phyloP scores from a whole-genome alignment of 2,329 filamentous ascomycete genomes.

The Aspergillus viridinutans region DNA sequence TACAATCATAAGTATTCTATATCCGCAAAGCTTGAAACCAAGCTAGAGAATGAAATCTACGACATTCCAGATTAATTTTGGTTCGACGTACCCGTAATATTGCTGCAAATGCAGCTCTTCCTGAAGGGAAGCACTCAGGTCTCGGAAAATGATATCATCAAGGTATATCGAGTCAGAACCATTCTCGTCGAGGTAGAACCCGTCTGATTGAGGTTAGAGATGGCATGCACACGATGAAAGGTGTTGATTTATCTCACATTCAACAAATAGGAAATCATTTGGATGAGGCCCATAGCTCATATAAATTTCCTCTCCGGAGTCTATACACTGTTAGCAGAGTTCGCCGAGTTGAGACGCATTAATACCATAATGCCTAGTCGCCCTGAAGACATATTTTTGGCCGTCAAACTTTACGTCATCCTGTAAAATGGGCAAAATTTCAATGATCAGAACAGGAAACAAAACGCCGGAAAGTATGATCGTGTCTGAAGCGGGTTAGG shows the following conservation, averaged over 20 bases:
- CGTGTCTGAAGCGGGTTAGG: neutral
- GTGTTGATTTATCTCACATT: conserved; percentile 33
- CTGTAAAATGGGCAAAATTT: conserved; percentile 14
- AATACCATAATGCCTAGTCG: conserved; percentile 32
- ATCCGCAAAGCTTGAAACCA: neutral
- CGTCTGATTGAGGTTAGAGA: conserved; percentile 27
- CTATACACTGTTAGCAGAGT: neutral
- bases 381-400: conserved; percentile 31
- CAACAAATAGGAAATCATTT: conserved; percentile 41
- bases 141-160: conserved; percentile 39
- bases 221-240: neutral
- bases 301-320: conserved; percentile 39
- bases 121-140: conserved; percentile 24
- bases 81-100: conserved; percentile 36
- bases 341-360: neutral
- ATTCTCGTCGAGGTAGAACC: conserved; percentile 40
- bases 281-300: conserved; percentile 43
- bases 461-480: neutral
- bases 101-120: conserved; percentile 33
- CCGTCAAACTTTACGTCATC: conserved; percentile 38
- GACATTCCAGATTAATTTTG: neutral
- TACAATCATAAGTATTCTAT: neutral
- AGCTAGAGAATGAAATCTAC: neutral
- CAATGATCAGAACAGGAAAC: neutral
- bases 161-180: conserved; percentile 38